Percentiles rank a stretch among this genome's conserved stretches.
Evolutionary conservation across 768 basidiomycete genomes (phyloP).

Genomic region (Rhodotorula babjevae): DNA sequence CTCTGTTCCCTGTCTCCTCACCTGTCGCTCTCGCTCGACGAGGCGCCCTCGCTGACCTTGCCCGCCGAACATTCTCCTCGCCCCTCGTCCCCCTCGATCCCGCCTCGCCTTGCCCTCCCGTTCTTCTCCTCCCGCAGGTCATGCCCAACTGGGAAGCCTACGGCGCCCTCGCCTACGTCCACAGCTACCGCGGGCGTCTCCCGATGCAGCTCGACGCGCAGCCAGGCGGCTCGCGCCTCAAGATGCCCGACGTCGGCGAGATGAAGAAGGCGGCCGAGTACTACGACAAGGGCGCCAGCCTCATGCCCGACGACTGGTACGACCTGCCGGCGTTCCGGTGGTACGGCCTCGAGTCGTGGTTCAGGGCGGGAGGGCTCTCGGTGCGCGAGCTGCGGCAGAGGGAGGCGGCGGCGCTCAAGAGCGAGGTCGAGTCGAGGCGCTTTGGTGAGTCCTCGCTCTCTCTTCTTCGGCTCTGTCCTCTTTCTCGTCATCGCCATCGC

Average conservation of each 20-base stretch:
- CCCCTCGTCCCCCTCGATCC: not conserved
- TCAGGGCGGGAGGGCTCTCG: not conserved
- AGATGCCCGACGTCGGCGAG: not conserved
- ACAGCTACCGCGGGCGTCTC: not conserved
- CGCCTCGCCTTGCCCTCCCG: too few relatives aligned
- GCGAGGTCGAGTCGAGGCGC: fast-evolving
- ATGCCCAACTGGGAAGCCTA: not conserved
- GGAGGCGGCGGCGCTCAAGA: not conserved
- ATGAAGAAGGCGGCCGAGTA: not conserved
- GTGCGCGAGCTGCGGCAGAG: not conserved
- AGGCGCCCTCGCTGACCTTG: not conserved
- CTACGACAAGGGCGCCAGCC: not conserved
- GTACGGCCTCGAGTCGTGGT: not conserved
- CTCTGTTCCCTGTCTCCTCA: too few relatives aligned
- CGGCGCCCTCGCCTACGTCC: not conserved
- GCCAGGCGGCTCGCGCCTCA: not conserved
- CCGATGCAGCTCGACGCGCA: not conserved
- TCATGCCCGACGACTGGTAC: not conserved
- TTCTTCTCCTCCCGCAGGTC: too few relatives aligned
- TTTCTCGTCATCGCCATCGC: not conserved
- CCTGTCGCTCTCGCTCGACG: too few relatives aligned
- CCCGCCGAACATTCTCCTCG: not conserved
- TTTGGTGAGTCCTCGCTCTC: not conserved
- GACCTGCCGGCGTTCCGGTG: not conserved
- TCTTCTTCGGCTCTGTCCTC: not conserved